Conservation (phyloP, 768 basidiomycete species). For the Tulasnella sp. region DNA sequence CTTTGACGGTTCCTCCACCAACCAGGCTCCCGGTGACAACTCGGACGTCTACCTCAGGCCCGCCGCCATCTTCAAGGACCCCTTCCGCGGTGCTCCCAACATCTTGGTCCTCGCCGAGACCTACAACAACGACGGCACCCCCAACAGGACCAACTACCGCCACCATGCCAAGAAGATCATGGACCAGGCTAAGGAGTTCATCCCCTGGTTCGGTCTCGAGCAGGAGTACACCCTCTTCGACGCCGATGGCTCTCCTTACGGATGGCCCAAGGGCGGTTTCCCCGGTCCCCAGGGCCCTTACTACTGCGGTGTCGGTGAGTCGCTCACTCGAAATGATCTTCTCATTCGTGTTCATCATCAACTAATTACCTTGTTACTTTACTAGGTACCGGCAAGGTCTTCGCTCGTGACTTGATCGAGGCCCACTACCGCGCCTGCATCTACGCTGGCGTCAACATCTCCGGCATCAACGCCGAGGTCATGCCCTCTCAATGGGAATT, state of each 20-base stretch:
- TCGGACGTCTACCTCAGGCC: constrained; percentile 99
- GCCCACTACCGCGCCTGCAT: constrained; percentile 98
- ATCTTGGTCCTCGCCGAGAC: constrained; percentile 95
- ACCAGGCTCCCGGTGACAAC: constrained; percentile 92
- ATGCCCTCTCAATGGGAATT: constrained; percentile 99
- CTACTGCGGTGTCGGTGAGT: constrained; percentile 96
- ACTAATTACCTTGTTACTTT: constrained; percentile 29
- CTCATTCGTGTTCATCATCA: not conserved
- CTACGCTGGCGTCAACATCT: constrained; percentile 94
- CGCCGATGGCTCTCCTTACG: constrained; percentile 81
- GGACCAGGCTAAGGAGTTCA: constrained; percentile 76
- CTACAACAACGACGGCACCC: constrained; percentile 98
- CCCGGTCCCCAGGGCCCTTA: constrained; percentile 99
- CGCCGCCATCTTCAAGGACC: constrained; percentile 95
- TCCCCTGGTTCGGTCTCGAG: constrained; percentile 97
- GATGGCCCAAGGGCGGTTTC: constrained; percentile 99
- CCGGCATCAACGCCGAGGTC: constrained; percentile 98
- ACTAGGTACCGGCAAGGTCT: constrained; percentile 91
- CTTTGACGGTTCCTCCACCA: constrained; percentile 97
- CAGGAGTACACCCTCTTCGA: constrained; percentile 99
- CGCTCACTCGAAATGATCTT: not conserved
- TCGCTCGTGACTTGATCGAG: constrained; percentile 97
- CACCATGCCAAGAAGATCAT: constrained; percentile 92
- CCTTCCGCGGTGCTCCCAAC: constrained; percentile 98
- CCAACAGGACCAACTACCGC: constrained; percentile 94